These are phyloP conservation scores for Pelargonium myrrhifolium DNA, from an alignment of 441 rosid species.

Conservation along the genomic window DNA sequence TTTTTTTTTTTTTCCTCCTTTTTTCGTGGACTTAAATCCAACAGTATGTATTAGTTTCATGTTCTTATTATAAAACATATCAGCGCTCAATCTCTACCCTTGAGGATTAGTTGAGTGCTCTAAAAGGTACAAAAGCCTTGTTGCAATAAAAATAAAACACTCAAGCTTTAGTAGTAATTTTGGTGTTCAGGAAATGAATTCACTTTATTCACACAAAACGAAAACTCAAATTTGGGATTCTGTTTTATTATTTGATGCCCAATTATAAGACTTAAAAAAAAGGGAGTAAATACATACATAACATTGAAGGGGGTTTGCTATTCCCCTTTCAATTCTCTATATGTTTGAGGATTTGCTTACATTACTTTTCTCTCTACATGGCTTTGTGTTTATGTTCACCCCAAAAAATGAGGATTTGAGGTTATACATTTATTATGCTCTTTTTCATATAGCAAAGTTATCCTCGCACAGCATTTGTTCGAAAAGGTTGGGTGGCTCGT, in stretches of 20 bases:
- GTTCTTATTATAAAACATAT: not conserved
- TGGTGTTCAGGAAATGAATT: not conserved
- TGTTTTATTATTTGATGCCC: not conserved
- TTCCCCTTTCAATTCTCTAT: not conserved
- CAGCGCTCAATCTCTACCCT: not conserved
- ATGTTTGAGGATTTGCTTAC: not conserved
- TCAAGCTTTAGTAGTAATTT: not conserved
- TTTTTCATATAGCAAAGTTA: conserved; percentile 48
- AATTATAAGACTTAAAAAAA: not conserved
- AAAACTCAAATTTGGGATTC: not conserved
- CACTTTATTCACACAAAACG: not conserved
- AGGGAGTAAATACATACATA: not conserved
- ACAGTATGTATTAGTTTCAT: not conserved
- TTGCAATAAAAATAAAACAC: not conserved
- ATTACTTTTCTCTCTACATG: not conserved
- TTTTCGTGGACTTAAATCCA: not conserved
- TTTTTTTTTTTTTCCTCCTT: too few species aligned
- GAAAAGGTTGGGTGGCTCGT: conserved; percentile 89
- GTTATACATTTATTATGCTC: not conserved
- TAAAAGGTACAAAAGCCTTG: not conserved
- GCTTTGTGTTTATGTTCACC: not conserved
- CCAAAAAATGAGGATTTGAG: not conserved
- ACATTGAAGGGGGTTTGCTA: not conserved
- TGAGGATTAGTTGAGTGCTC: not conserved
- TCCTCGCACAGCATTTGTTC: conserved; percentile 70